Evolutionary conservation across 805 yeast species (phyloP).

Genomic region (Saturnispora hagleri): DNA sequence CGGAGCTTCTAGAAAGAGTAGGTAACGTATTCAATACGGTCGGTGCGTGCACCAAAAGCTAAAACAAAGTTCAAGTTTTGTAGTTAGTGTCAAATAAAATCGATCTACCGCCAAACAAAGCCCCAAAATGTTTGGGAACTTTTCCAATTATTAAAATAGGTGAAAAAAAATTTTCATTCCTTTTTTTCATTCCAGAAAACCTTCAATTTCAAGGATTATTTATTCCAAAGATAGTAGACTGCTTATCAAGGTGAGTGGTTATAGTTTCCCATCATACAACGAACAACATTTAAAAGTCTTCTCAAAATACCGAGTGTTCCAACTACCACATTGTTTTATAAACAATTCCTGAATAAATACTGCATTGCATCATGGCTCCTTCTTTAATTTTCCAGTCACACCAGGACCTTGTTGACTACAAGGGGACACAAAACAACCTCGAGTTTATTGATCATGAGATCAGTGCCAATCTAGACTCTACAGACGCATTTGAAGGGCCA

Average conservation of each 20-base stretch:
- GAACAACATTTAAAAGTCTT: not conserved
- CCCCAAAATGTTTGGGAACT: not conserved
- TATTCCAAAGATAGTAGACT: not conserved
- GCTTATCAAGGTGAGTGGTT: not conserved
- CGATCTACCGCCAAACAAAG: not conserved
- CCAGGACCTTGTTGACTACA: conserved; percentile 5
- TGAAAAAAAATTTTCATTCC: not conserved
- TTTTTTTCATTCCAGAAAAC: not conserved
- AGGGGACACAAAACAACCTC: conserved; percentile 12
- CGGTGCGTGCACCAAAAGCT: not conserved
- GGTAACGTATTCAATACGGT: not conserved
- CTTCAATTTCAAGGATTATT: not conserved
- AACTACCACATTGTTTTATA: not conserved
- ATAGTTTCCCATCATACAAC: not conserved
- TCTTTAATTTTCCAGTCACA: conserved; percentile 12
- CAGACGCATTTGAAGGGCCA: conserved; percentile 95
- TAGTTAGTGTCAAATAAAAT: too few species aligned
- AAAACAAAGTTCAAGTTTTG: too few species aligned
- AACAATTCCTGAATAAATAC: not conserved
- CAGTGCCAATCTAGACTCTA: conserved; percentile 72
- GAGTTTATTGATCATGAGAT: conserved; percentile 65
- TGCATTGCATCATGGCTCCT: conserved; percentile 8
- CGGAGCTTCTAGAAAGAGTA: not conserved
- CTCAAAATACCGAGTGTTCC: not conserved
- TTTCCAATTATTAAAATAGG: not conserved